These are phyloP conservation scores for Vitis rotundifolia DNA, from an alignment of 164 flowering plant species.

Conservation along the genomic window DNA sequence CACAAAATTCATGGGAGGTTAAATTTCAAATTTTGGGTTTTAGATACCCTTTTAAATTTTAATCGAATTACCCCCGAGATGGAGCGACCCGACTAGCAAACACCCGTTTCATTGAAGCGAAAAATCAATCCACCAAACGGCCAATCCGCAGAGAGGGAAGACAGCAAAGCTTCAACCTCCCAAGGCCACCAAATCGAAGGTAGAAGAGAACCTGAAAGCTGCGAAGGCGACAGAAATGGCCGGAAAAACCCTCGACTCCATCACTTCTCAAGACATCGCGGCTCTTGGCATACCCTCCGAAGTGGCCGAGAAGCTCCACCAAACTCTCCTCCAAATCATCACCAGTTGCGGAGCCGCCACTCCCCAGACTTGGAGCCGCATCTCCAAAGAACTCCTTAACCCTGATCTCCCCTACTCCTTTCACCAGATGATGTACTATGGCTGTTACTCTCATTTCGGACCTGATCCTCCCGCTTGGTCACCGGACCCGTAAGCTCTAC, in stretches of 20 bases:
- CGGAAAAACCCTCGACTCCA: slow-evolving; percentile 46
- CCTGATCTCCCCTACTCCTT: slow-evolving; percentile 77
- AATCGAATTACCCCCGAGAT: too few relatives aligned
- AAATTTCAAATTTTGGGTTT: too few relatives aligned
- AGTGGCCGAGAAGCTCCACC: slow-evolving; percentile 45
- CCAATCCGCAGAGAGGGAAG: too few relatives aligned
- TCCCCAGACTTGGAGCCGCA: slow-evolving; percentile 61
- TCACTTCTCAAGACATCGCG: slow-evolving; percentile 48
- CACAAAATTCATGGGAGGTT: too few relatives aligned
- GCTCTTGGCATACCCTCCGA: slow-evolving; percentile 44
- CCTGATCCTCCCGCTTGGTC: slow-evolving; percentile 91
- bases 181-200: too few relatives aligned
- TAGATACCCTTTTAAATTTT: too few relatives aligned
- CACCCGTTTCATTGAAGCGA: too few relatives aligned
- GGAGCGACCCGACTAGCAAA: too few relatives aligned
- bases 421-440: slow-evolving; percentile 90
- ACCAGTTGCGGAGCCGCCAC: slow-evolving; percentile 34
- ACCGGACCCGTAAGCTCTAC: slow-evolving; percentile 58
- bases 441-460: slow-evolving; percentile 71
- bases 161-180: background rate
- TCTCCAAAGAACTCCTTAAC: slow-evolving; percentile 49
- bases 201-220: background rate
- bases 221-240: slow-evolving; percentile 14
- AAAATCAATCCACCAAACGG: too few relatives aligned
- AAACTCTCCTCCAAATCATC: slow-evolving; percentile 42